Evolutionary conservation across 768 basidiomycete genomes (phyloP).

Genomic region (Psilocybe cyanescens): DNA sequence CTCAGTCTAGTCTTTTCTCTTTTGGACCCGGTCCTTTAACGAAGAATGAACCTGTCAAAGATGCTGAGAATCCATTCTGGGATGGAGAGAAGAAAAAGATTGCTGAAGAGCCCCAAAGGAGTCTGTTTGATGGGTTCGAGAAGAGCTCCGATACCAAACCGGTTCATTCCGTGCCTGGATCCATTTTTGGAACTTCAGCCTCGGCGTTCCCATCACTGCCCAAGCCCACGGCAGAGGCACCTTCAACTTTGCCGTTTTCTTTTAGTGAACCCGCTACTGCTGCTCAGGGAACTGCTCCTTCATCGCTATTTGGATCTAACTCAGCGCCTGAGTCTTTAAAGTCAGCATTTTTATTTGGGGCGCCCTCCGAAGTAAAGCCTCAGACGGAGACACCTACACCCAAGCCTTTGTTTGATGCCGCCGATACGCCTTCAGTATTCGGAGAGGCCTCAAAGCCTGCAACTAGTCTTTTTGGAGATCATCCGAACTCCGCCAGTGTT

Average conservation of each 20-base stretch:
- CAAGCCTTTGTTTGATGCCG: conserved; percentile 22
- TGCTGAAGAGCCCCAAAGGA: conserved; percentile 10
- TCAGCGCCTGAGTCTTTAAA: conserved; percentile 15
- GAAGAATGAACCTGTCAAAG: conserved; percentile 35
- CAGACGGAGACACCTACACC: conserved; percentile 13
- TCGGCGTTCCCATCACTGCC: conserved; percentile 9
- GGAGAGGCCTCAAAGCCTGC: conserved; percentile 19
- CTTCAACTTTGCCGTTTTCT: conserved; percentile 15
- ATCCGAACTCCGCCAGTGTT: conserved; percentile 13
- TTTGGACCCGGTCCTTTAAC: conserved; percentile 12
- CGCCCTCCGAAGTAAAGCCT: conserved; percentile 14
- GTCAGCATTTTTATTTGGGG: conserved; percentile 22
- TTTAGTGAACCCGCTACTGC: conserved; percentile 21
- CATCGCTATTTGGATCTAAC: conserved; percentile 4
- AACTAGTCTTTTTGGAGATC: conserved; percentile 24
- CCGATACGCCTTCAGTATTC: conserved; percentile 23
- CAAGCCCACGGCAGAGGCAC: conserved; percentile 6
- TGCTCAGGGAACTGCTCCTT: neutral
- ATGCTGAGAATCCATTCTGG: conserved; percentile 47
- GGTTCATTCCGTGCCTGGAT: neutral
- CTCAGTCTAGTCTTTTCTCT: conserved; percentile 14
- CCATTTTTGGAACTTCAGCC: conserved; percentile 5
- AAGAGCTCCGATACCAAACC: conserved; percentile 5
- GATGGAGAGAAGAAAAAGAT: conserved; percentile 36
- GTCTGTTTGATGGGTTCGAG: conserved; percentile 11